phyloP scores from a whole-genome alignment of 2,329 filamentous ascomycete species.

The Bipolaris sorokiniana region DNA sequence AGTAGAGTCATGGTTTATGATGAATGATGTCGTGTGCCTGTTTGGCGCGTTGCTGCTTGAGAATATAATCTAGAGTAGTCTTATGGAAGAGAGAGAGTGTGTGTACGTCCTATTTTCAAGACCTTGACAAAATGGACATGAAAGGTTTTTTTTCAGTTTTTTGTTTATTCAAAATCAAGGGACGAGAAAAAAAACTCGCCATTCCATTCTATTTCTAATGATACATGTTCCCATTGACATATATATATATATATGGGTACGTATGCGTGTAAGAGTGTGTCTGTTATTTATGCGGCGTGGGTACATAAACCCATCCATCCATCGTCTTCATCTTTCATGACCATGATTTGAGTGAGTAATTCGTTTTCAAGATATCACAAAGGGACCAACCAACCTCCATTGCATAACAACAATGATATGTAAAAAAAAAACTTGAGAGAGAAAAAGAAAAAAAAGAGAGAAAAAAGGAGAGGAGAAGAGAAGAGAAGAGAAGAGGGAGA shows the following conservation, averaged over 20 bases:
- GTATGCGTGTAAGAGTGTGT: background rate
- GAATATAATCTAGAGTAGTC: background rate
- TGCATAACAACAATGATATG: too few species aligned
- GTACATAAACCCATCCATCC: background rate
- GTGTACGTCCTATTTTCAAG: background rate
- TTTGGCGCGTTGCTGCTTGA: background rate
- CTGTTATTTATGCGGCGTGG: background rate
- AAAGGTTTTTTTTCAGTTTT: too few species aligned
- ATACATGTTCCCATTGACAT: background rate
- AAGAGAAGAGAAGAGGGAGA: too few species aligned
- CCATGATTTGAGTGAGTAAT: too few species aligned
- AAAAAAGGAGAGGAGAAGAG: too few species aligned
- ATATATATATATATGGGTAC: background rate
- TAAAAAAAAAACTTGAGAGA: too few species aligned
- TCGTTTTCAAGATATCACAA: too few species aligned
- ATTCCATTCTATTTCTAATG: background rate
- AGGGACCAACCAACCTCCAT: too few species aligned
- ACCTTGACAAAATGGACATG: background rate
- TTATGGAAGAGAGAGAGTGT: background rate
- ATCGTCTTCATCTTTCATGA: background rate
- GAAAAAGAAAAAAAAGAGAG: too few species aligned
- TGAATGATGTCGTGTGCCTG: background rate
- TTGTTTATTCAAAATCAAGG: background rate
- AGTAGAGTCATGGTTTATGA: slow-evolving; percentile 6
- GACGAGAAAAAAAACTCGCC: background rate